Percentiles rank a stretch among this genome's conserved stretches.
phyloP scores from a whole-genome alignment of 2,329 filamentous ascomycete genomes.

The Ceratocystiopsis sp. region DNA sequence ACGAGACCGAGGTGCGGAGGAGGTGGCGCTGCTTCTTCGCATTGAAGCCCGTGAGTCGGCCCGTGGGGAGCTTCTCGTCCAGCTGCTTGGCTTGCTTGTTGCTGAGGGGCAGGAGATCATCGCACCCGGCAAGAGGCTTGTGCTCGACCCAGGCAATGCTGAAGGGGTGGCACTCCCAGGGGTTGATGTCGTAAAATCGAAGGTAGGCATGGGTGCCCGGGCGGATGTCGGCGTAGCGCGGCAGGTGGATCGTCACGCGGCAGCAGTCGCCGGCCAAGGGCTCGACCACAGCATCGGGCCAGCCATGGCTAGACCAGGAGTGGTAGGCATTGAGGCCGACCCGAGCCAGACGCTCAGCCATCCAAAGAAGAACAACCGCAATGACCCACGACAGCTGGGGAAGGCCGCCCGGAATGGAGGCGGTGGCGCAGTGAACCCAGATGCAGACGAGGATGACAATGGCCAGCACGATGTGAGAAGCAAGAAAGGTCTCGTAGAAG shows the following conservation, averaged over 20 bases:
- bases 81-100: slow-evolving; percentile 9
- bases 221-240: slow-evolving; percentile 45
- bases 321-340: slow-evolving; percentile 45
- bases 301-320: slow-evolving; percentile 43
- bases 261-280: slow-evolving; percentile 52
- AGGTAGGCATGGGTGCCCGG: slow-evolving; percentile 63
- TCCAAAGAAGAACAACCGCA: slow-evolving; percentile 61
- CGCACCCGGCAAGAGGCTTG: slow-evolving; percentile 17
- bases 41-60: slow-evolving; percentile 6
- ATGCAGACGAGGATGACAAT: slow-evolving; percentile 51
- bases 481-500: slow-evolving; percentile 94
- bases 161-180: slow-evolving; percentile 64
- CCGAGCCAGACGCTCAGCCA: slow-evolving; percentile 42
- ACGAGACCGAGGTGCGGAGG: slow-evolving; percentile 46
- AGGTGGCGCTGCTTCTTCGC: slow-evolving; percentile 16
- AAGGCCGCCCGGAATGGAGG: slow-evolving; percentile 45
- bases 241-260: slow-evolving; percentile 52
- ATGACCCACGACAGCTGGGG: slow-evolving; percentile 61
- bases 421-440: slow-evolving; percentile 60
- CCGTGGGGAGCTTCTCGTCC: slow-evolving; percentile 3
- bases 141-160: slow-evolving; percentile 60
- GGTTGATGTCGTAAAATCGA: slow-evolving; percentile 46
- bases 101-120: slow-evolving; percentile 14
- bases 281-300: slow-evolving; percentile 49
- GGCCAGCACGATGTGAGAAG: slow-evolving; percentile 64